Evolutionary conservation across 2,329 filamentous ascomycete species (phyloP).

Genomic region (Falciphora oryzae): DNA sequence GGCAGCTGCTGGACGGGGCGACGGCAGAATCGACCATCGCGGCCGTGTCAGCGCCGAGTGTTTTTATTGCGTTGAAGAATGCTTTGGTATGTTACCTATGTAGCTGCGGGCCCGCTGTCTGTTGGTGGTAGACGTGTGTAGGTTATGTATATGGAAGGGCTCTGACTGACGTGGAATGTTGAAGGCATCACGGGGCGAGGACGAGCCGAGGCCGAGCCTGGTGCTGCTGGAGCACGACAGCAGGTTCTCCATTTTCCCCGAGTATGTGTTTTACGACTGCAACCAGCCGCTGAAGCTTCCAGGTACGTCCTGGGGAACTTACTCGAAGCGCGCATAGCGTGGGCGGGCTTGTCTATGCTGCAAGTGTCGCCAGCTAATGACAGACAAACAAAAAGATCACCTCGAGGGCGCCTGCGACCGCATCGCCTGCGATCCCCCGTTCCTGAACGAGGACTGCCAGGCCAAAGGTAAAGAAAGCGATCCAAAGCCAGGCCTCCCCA

Average conservation of each 20-base stretch:
- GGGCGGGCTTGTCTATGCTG: too few species aligned
- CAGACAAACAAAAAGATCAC: slow-evolving; percentile 18
- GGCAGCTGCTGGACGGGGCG: slow-evolving; percentile 58
- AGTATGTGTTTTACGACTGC: slow-evolving; percentile 73
- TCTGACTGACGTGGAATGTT: too few species aligned
- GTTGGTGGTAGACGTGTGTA: too few species aligned
- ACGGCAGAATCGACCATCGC: slow-evolving; percentile 55
- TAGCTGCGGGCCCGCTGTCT: too few species aligned
- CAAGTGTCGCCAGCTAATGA: slow-evolving; percentile 6
- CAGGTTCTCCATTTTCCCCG: slow-evolving; percentile 66
- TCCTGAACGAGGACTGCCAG: slow-evolving; percentile 74
- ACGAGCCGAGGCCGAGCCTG: slow-evolving; percentile 46
- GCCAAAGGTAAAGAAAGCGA: slow-evolving; percentile 74
- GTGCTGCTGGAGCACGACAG: slow-evolving; percentile 68
- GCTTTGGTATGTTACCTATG: too few species aligned
- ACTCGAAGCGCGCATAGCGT: too few species aligned
- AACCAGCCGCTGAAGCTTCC: slow-evolving; percentile 61
- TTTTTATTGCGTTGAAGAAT: slow-evolving; percentile 72
- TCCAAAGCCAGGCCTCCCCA: too few species aligned
- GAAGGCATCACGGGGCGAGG: slow-evolving; percentile 15
- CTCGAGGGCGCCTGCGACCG: slow-evolving; percentile 62
- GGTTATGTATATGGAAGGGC: too few species aligned
- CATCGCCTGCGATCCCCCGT: slow-evolving; percentile 73
- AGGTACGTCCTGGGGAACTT: slow-evolving; percentile 31
- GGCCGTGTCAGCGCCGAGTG: slow-evolving; percentile 69